phyloP scores from a whole-genome alignment of 495 filamentous ascomycete species.

The Lasiosphaeris hirsuta region DNA sequence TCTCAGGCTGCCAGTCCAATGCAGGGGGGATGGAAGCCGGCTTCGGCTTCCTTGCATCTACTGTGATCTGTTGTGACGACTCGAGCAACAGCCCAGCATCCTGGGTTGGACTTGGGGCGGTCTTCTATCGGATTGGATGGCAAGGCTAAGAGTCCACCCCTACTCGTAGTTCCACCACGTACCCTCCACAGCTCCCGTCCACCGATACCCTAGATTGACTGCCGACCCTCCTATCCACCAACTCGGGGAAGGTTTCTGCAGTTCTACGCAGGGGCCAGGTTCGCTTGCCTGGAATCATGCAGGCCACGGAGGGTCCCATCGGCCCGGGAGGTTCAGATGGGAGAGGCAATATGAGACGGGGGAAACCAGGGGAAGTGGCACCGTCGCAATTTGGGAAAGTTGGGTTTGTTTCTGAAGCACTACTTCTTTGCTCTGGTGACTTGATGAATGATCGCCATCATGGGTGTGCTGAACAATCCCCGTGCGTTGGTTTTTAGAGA shows the following conservation, averaged over 20 bases:
- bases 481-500: neutral
- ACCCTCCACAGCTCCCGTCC: too few species aligned
- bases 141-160: too few species aligned
- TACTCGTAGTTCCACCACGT: too few species aligned
- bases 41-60: neutral
- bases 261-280: constrained; percentile 1
- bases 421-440: neutral
- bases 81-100: too few species aligned
- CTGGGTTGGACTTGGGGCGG: too few species aligned
- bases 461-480: neutral
- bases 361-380: neutral
- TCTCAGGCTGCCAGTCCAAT: neutral
- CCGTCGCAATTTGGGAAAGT: constrained; percentile 5
- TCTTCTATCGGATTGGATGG: too few species aligned
- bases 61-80: neutral
- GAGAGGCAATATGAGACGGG: neutral
- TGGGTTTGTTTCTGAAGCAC: constrained; percentile 1
- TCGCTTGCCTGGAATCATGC: neutral
- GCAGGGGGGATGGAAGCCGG: neutral
- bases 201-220: too few species aligned
- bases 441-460: constrained; percentile 15
- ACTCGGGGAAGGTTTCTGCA: too few species aligned
- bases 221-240: too few species aligned
- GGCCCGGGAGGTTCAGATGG: neutral
- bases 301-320: constrained; percentile 3